Conservation (phyloP, 2,329 filamentous ascomycete species). For the Clonostachys sp. region DNA sequence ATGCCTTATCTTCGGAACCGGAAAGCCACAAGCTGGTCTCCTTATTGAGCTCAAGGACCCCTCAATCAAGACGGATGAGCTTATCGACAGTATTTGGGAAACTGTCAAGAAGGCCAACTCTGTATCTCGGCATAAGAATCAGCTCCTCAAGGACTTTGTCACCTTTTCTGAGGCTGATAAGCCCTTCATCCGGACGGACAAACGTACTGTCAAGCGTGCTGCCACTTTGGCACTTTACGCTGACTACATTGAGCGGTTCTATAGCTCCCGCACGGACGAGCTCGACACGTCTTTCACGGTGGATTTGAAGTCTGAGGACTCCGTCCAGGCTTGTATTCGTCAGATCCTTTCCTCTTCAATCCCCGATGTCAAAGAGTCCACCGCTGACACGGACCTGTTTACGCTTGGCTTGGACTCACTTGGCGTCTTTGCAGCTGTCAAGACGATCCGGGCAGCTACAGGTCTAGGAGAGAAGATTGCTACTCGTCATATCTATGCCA, state of each 20-base stretch:
- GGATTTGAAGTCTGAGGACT: conserved; percentile 12
- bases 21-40: conserved; percentile 14
- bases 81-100: conserved; percentile 40
- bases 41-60: conserved; percentile 32
- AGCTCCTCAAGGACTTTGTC: conserved; percentile 16
- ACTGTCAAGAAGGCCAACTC: conserved; percentile 35
- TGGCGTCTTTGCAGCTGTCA: conserved; percentile 18
- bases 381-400: conserved; percentile 15
- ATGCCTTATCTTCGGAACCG: conserved; percentile 24
- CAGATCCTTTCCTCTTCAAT: conserved; percentile 10
- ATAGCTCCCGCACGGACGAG: conserved; percentile 16
- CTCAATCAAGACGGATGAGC: conserved; percentile 15
- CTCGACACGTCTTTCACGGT: conserved; percentile 5
- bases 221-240: conserved; percentile 31
- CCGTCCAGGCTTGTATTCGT: conserved; percentile 10
- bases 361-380: conserved; percentile 7
- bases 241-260: conserved; percentile 41
- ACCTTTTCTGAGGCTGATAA: conserved; percentile 28
- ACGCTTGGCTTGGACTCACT: conserved; percentile 23
- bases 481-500: background rate
- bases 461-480: conserved; percentile 9
- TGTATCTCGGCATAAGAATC: conserved; percentile 32
- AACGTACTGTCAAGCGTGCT: conserved; percentile 38
- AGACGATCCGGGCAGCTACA: conserved; percentile 18
- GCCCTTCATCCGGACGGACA: conserved; percentile 36